These are phyloP conservation scores for Sinapis alba DNA, from an alignment of 441 rosid species.

Conservation along the genomic window DNA sequence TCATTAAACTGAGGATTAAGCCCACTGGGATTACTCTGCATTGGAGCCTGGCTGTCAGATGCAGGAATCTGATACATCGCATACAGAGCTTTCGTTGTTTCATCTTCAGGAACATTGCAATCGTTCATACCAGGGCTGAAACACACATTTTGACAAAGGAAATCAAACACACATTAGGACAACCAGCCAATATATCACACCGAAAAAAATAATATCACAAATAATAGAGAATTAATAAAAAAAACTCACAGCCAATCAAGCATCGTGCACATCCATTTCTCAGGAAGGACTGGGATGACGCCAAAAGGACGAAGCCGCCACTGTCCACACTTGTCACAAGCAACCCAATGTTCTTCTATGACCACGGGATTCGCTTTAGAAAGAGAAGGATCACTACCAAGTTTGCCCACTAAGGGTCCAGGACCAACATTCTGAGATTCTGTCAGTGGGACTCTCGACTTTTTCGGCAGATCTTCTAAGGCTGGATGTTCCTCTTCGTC, in stretches of 20 bases:
- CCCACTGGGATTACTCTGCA: slow-evolving; percentile 45
- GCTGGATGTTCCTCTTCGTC: slow-evolving; percentile 54
- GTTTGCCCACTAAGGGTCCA: slow-evolving; percentile 38
- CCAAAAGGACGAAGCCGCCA: slow-evolving; percentile 97
- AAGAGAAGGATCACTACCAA: slow-evolving; percentile 51
- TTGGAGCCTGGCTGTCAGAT: slow-evolving; percentile 49
- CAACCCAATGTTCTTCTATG: slow-evolving; percentile 86
- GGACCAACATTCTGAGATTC: slow-evolving; percentile 46
- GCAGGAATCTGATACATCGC: slow-evolving; percentile 53
- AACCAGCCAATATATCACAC: slow-evolving; percentile 8
- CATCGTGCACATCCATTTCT: slow-evolving; percentile 96
- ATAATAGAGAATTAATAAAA: slow-evolving; percentile 12
- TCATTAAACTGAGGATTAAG: slow-evolving; percentile 30
- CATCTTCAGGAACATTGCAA: slow-evolving; percentile 73
- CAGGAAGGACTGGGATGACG: slow-evolving; percentile 69
- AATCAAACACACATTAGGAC: slow-evolving; percentile 16
- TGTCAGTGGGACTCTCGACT: slow-evolving; percentile 46
- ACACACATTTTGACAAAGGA: slow-evolving; percentile 37
- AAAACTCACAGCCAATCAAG: slow-evolving; percentile 98
- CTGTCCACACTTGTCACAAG: slow-evolving; percentile 85
- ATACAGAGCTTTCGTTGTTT: slow-evolving; percentile 69
- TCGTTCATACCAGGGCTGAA: slow-evolving; percentile 85
- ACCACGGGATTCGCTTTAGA: slow-evolving; percentile 53
- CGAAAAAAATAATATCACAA: slow-evolving; percentile 8
- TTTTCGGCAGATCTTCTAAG: slow-evolving; percentile 37